Evolutionary conservation across 306 rosid genomes (phyloP), one percentile per base, ranked within the genome.

Genomic region (Bauhinia variegata): DNA sequence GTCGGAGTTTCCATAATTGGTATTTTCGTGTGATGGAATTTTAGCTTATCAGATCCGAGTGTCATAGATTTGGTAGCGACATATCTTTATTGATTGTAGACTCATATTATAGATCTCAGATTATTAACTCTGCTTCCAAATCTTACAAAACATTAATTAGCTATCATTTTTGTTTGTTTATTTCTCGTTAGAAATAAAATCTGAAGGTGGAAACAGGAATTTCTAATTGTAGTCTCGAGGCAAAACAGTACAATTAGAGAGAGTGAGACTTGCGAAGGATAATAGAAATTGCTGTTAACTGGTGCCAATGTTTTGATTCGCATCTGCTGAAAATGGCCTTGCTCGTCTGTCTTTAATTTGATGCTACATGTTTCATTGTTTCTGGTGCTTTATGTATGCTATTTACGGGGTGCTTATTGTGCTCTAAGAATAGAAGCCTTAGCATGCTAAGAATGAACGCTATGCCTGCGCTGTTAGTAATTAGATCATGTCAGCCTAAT

Each of bases 1-100:
- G 74, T 77, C 59, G 9, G 57, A 31, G 56, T 55, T 81, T 52
- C 18, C 23, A 16, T 44, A 6, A 13, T 10, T 63, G 18, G 75
- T 73, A 7, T 3, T 15, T 66, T 39, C 4, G 1, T 8, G n/a
- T 32, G 39, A 5, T 44, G 3, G 5, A 52, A 71, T 77, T 60
- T 28, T 7, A 31, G 8, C 7, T 67, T 18, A 54, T 84, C 79
- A 75, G 86, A 84, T 84, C 85, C 78, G 53, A 66, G 10, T 57
- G 33, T 11, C 59, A 43, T 18, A 57, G 33, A 47, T 79, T 71
- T 59, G 2, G 37, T 34, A 39, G 44, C 11, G 32, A 13, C 34
- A 15, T 60, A 14, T 19, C 6, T 36, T 36, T 36, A 8, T 36
- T 75, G 28, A 7, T 64, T 54, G 13, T 60, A 41, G 12, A 41